Conservation (phyloP, 306 rosid genomes). For the Boehmeria nivea region DNA sequence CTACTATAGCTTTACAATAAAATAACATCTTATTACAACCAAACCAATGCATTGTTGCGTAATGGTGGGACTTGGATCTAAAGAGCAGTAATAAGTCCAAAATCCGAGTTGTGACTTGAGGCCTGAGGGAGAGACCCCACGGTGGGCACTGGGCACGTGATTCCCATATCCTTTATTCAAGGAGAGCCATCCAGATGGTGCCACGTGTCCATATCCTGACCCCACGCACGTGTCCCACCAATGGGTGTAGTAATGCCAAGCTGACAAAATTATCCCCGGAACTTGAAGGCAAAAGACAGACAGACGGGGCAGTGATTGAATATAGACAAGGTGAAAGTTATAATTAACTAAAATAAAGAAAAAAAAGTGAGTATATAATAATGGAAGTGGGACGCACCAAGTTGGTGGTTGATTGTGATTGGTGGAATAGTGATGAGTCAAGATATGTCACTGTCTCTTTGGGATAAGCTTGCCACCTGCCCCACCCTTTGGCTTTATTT, state of each 20-base stretch:
- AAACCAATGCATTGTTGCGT: too few species aligned
- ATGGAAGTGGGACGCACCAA: neutral
- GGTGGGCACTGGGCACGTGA: slow-evolving; percentile 9
- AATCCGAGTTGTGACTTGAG: too few species aligned
- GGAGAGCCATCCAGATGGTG: too few species aligned
- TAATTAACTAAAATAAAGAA: too few species aligned
- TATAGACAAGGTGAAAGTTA: neutral
- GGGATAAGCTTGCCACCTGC: slow-evolving; percentile 53
- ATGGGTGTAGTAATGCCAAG: too few species aligned
- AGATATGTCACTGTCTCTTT: neutral
- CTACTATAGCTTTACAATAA: too few species aligned
- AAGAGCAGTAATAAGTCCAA: too few species aligned
- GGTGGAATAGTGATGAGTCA: slow-evolving; percentile 20
- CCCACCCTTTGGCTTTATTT: neutral
- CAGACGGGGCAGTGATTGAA: neutral
- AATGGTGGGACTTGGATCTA: too few species aligned
- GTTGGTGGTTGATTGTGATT: slow-evolving; percentile 4
- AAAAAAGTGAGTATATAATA: too few species aligned
- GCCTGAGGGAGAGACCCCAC: neutral
- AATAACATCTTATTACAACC: too few species aligned
- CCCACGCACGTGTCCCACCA: neutral
- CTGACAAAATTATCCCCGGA: slow-evolving; percentile 4
- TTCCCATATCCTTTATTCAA: neutral
- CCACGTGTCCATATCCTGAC: neutral
- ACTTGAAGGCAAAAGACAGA: slow-evolving; percentile 2